phyloP scores from a whole-genome alignment of 805 yeast species.

The Candida succiphila region DNA sequence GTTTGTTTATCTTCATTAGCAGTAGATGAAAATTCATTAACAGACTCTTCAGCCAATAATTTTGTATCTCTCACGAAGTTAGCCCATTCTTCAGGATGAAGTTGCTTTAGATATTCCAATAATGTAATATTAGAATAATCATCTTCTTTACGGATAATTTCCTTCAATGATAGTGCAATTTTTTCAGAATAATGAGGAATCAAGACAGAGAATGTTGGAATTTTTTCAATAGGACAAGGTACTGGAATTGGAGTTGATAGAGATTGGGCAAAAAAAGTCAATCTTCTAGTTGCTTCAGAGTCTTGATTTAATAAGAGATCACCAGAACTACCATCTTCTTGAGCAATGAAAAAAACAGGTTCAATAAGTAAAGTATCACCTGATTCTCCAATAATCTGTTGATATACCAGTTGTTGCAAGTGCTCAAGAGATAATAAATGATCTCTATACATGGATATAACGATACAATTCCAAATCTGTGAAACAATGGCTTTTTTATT shows the following conservation, averaged over 20 bases:
- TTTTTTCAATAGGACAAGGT: slow-evolving; percentile 49
- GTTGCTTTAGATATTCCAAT: slow-evolving; percentile 44
- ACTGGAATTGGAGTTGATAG: slow-evolving; percentile 79
- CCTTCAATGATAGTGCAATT: slow-evolving; percentile 64
- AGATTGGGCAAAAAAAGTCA: slow-evolving; percentile 86
- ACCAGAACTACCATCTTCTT: slow-evolving; percentile 59
- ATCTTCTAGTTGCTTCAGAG: slow-evolving; percentile 74
- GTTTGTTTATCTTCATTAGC: not conserved
- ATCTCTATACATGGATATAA: slow-evolving; percentile 74
- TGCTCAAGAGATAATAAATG: slow-evolving; percentile 69
- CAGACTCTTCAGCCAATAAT: slow-evolving; percentile 36
- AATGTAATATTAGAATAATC: slow-evolving; percentile 47
- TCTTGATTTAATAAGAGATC: slow-evolving; percentile 48
- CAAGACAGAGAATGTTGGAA: slow-evolving; percentile 78
- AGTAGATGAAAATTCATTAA: not conserved
- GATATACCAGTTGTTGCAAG: slow-evolving; percentile 56
- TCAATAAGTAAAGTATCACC: slow-evolving; percentile 43
- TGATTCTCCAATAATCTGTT: slow-evolving; percentile 11
- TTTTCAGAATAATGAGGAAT: slow-evolving; percentile 85
- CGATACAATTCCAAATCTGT: slow-evolving; percentile 77
- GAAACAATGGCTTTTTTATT: slow-evolving; percentile 50
- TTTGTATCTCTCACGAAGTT: slow-evolving; percentile 49
- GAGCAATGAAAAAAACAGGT: slow-evolving; percentile 72
- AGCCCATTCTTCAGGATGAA: slow-evolving; percentile 48
- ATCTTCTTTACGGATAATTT: slow-evolving; percentile 67